Percentiles rank a stretch among this genome's conserved stretches.
Conservation (phyloP, 225 moss, liverwort and hornwort species). For the Lunularia cruciata region DNA sequence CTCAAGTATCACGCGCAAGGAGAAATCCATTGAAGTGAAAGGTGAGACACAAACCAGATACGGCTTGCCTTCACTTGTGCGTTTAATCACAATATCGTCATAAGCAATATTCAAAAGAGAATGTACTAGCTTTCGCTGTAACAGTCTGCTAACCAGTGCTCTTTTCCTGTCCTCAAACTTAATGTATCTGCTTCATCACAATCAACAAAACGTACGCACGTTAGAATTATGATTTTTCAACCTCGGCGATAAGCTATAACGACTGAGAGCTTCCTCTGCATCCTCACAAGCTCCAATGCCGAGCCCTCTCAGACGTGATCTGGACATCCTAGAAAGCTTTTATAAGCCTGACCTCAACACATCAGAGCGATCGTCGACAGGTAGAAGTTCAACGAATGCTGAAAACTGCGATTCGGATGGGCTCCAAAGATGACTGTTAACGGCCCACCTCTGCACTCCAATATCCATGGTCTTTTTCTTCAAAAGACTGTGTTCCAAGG, state of each 20-base stretch:
- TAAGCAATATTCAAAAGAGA: conserved; percentile 46
- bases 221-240: not conserved
- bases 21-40: too few relatives aligned
- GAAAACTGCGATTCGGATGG: conserved; percentile 50
- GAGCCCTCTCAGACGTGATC: too few relatives aligned
- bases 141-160: conserved; percentile 59
- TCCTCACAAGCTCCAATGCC: not conserved
- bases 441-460: conserved; percentile 64
- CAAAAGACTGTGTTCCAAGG: too few relatives aligned
- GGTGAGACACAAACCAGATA: conserved; percentile 51
- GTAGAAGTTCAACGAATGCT: conserved; percentile 47
- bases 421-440: conserved; percentile 55
- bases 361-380: conserved; percentile 43
- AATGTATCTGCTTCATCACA: conserved; percentile 31
- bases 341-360: conserved; percentile 45
- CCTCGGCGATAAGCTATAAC: not conserved
- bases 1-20: too few relatives aligned
- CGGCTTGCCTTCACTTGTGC: conserved; percentile 68
- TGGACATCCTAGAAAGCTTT: not conserved
- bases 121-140: conserved; percentile 69
- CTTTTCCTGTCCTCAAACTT: conserved; percentile 52
- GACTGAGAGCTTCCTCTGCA: not conserved
- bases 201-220: not conserved
- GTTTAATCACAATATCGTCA: conserved; percentile 46
- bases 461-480: too few relatives aligned